Evolutionary conservation across 768 basidiomycete species (phyloP).

Genomic region (Dacryopinax spathularia): DNA sequence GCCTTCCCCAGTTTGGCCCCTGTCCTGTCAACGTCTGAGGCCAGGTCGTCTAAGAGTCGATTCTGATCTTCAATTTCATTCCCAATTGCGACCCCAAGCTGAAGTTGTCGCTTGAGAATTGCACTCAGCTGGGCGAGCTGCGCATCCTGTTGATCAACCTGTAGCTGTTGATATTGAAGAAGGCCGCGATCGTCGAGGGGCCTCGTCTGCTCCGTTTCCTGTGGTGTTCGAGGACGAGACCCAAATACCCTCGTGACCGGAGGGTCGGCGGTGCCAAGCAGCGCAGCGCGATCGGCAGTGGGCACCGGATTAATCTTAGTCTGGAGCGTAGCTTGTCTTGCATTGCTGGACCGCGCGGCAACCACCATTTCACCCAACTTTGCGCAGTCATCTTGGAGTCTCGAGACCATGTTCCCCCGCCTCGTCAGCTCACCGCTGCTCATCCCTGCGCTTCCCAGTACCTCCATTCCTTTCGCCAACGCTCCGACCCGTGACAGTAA

Average conservation of each 20-base stretch:
- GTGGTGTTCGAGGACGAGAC: constrained; percentile 34
- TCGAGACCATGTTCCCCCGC: constrained; percentile 75
- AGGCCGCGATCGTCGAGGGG: constrained; percentile 77
- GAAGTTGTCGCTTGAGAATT: constrained; percentile 69
- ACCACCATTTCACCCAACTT: constrained; percentile 76
- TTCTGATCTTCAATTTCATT: constrained; percentile 72
- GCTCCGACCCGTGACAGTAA: constrained; percentile 57
- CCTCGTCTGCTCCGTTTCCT: constrained; percentile 74
- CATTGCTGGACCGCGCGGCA: constrained; percentile 31
- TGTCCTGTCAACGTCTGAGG: constrained; percentile 59
- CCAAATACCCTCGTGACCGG: constrained; percentile 71
- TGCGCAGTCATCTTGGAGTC: constrained; percentile 81
- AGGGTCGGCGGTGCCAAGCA: constrained; percentile 18
- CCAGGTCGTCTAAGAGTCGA: constrained; percentile 70
- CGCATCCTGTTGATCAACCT: constrained; percentile 71
- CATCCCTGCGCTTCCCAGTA: constrained; percentile 54
- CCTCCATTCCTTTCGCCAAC: constrained; percentile 54
- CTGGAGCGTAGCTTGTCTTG: neutral
- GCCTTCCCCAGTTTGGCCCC: constrained; percentile 64
- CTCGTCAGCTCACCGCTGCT: constrained; percentile 85
- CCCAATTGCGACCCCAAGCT: constrained; percentile 74
- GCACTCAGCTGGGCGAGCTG: constrained; percentile 69
- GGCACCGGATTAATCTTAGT: neutral
- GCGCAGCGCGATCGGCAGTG: constrained; percentile 13
- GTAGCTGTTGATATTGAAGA: constrained; percentile 58